These are phyloP conservation scores for Teratosphaeria pseudoeucalypti DNA, from an alignment of 2,329 filamentous ascomycete species.

Conservation along the genomic window DNA sequence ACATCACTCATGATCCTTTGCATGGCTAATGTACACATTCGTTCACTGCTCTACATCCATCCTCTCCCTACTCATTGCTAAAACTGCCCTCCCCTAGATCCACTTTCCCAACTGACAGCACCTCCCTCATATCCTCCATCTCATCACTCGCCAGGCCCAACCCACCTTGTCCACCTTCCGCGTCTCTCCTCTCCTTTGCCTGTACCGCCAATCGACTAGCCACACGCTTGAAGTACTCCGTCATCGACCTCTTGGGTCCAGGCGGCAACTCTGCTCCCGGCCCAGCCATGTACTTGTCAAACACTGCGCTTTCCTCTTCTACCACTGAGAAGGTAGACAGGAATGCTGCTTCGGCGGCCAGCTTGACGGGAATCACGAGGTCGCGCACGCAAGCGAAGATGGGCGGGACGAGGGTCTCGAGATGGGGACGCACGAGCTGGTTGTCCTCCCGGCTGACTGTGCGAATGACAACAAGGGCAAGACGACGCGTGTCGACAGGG, in stretches of 20 bases:
- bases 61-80: not conserved
- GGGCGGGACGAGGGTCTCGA: slow-evolving; percentile 67
- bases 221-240: slow-evolving; percentile 94
- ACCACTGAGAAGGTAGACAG: slow-evolving; percentile 82
- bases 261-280: slow-evolving; percentile 56
- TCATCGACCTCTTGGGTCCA: slow-evolving; percentile 76
- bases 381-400: slow-evolving; percentile 88
- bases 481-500: slow-evolving; percentile 70
- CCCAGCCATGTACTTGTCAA: slow-evolving; percentile 78
- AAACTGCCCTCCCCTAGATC: slow-evolving; percentile 54
- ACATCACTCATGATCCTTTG: not conserved
- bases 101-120: slow-evolving; percentile 89
- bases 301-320: slow-evolving; percentile 73
- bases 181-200: slow-evolving; percentile 78
- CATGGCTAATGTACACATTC: too few species aligned
- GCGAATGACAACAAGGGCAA: slow-evolving; percentile 77
- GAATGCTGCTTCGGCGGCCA: slow-evolving; percentile 90
- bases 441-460: slow-evolving; percentile 72
- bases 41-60: too few species aligned
- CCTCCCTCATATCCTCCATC: slow-evolving; percentile 84
- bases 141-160: slow-evolving; percentile 84
- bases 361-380: slow-evolving; percentile 84
- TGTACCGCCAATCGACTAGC: slow-evolving; percentile 75
- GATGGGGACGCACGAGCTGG: slow-evolving; percentile 71
- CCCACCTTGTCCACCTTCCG: slow-evolving; percentile 79